Percentiles rank a stretch among this genome's conserved stretches.
Conservation (phyloP, 2,329 filamentous ascomycete genomes). For the Paecilomyces sp. region DNA sequence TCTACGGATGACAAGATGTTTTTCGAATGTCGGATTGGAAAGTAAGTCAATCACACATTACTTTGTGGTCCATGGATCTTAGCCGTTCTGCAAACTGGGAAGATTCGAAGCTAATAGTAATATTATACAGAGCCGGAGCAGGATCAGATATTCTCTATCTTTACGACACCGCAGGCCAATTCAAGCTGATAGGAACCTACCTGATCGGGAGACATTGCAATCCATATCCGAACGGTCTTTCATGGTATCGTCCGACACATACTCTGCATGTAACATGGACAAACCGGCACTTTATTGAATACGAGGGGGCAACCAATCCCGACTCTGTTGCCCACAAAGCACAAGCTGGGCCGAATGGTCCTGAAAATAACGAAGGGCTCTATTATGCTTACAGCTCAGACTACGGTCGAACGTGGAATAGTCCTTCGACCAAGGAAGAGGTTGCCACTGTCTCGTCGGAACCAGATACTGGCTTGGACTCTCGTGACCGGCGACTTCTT, state of each 20-base stretch:
- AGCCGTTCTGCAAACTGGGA: neutral
- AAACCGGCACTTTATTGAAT: constrained; percentile 42
- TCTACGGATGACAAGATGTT: neutral
- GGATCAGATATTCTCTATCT: neutral
- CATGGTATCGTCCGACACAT: constrained; percentile 16
- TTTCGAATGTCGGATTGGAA: neutral
- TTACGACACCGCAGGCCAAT: neutral
- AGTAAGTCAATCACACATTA: neutral
- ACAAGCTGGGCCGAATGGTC: constrained; percentile 38
- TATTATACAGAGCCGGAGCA: neutral
- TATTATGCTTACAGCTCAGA: constrained; percentile 45
- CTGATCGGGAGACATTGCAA: constrained; percentile 19
- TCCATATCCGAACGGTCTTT: constrained; percentile 47
- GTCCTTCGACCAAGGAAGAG: neutral
- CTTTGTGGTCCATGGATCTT: neutral
- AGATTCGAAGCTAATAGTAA: neutral
- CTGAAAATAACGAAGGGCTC: constrained; percentile 44
- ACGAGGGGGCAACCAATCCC: constrained; percentile 37
- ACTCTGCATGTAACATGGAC: constrained; percentile 43
- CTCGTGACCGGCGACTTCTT: neutral
- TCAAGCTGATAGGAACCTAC: neutral
- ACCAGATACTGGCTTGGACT: neutral
- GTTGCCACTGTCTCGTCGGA: neutral
- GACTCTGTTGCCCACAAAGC: constrained; percentile 35
- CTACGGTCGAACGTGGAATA: neutral